Percentiles rank a stretch among this genome's conserved stretches.
Evolutionary conservation across 805 yeast genomes (phyloP).

Genomic region (Komagataella ulmi): DNA sequence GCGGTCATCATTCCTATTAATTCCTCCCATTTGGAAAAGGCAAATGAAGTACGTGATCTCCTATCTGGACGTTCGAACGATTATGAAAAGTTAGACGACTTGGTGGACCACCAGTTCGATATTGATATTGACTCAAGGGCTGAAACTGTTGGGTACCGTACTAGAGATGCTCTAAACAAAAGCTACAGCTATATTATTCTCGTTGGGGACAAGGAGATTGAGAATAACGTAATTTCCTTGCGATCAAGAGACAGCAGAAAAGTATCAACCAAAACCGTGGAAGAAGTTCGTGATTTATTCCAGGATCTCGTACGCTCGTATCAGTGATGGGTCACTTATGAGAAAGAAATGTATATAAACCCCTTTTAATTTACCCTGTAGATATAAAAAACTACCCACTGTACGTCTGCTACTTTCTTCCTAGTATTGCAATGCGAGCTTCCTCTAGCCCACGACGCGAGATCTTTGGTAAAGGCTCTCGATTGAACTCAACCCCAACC

Average conservation of each 20-base stretch:
- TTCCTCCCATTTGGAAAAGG: conserved; percentile 41
- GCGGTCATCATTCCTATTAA: conserved; percentile 75
- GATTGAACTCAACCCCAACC: conserved; percentile 3
- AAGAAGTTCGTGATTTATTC: conserved; percentile 41
- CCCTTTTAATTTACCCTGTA: not conserved
- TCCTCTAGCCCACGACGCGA: not conserved
- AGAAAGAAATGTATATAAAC: not conserved
- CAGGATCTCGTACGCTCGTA: conserved; percentile 35
- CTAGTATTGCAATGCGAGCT: not conserved
- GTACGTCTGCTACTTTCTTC: not conserved
- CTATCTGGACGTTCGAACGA: conserved; percentile 34
- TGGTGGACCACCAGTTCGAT: conserved; percentile 47
- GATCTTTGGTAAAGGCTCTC: conserved; percentile 5
- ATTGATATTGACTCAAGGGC: conserved; percentile 66
- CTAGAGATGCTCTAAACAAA: conserved; percentile 62
- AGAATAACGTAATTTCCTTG: conserved; percentile 43
- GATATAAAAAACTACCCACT: conserved; percentile 1
- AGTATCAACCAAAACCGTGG: conserved; percentile 27
- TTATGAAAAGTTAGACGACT: conserved; percentile 30
- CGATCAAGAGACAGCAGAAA: conserved; percentile 41
- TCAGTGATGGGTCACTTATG: conserved; percentile 15
- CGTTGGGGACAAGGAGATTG: conserved; percentile 78
- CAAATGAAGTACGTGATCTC: conserved; percentile 29
- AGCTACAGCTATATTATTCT: conserved; percentile 74
- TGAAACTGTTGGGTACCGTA: conserved; percentile 70